phyloP scores from a whole-genome alignment of 2,329 filamentous ascomycete species.

The Fusarium sororula region DNA sequence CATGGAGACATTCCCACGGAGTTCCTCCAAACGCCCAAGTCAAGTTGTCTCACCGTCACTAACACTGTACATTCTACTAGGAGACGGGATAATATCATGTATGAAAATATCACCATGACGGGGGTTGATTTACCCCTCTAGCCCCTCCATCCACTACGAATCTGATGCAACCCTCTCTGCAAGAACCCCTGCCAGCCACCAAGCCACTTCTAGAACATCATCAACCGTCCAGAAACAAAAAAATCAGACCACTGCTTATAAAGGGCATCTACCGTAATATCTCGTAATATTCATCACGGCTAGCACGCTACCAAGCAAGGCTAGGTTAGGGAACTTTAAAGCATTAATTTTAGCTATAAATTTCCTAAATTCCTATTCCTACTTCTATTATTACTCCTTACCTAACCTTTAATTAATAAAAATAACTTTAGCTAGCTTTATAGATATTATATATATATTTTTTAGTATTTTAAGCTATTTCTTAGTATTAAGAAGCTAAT shows the following conservation, averaged over 20 bases:
- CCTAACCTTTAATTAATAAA: too few relatives aligned
- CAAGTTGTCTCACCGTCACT: background rate
- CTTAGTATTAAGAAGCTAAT: too few relatives aligned
- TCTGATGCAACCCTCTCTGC: constrained; percentile 10
- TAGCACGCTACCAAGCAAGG: too few relatives aligned
- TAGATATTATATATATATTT: too few relatives aligned
- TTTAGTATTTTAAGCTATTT: too few relatives aligned
- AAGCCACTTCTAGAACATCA: constrained; percentile 29
- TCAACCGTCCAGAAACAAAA: background rate
- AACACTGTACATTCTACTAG: background rate
- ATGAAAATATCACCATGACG: background rate
- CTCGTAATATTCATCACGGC: too few relatives aligned
- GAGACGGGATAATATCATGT: background rate
- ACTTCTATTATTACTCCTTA: too few relatives aligned
- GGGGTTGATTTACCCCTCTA: constrained; percentile 7
- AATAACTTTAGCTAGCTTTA: too few relatives aligned
- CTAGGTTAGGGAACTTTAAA: too few relatives aligned
- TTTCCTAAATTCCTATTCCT: too few relatives aligned
- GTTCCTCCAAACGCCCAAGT: background rate
- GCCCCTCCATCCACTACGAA: constrained; percentile 9
- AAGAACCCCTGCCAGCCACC: constrained; percentile 19
- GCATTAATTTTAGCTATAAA: too few relatives aligned
- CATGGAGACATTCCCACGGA: background rate
- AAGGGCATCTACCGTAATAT: background rate
- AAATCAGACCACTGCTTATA: constrained; percentile 17